Base-by-base conservation (phyloP, 768 basidiomycete genomes). In the Tricholoma bakamatsutake region DNA sequence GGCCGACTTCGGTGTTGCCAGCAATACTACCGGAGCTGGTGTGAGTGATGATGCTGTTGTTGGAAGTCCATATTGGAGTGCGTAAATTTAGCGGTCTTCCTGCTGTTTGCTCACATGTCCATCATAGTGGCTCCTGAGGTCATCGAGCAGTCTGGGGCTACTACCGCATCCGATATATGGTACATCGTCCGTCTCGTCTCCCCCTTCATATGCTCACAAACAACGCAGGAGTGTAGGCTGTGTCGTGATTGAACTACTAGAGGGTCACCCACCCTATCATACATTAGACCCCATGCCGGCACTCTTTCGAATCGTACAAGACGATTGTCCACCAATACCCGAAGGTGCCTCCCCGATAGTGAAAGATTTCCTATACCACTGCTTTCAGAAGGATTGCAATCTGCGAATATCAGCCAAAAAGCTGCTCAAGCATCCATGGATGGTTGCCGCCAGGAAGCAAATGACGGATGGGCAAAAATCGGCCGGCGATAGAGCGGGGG, bases 21-120 rank as follows among this genome's bases (percentile, higher is more conserved):
- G 87, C 53, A 84, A 80, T 43, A 84, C 90, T 9, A 83, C 86
- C 24, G 80, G 85, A 0, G 87, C 83, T 10, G 86, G 83, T 10
- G 85, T 85, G 21, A 81, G 81, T 45, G 92, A 97, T 67, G 90
- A 88, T 63, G 90, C 93, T 10, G 96, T 99, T 2, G 96, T 98
- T 40, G 96, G 96, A 5, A 95, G 92, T 65, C 96, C 96, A 4
- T 99, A 99, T 67, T 99, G 96, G 96, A 99, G 90, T 93, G 69
- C 61, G 87, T 80, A 2, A 52, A 40, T 51, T 21, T 31, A 18
- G 13, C 34, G 17, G 11, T 21, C 17, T 15, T 4, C 24, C 34
- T 42, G 24, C 5, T 18, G 24, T 34, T 28, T 17, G 57, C 40
- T 48, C 39, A 57, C 21, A 56, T 46, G 6, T 40, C 21, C 30